Evolutionary conservation across 2,329 filamentous ascomycete species (phyloP).

Genomic region (Chaetomium sp.): DNA sequence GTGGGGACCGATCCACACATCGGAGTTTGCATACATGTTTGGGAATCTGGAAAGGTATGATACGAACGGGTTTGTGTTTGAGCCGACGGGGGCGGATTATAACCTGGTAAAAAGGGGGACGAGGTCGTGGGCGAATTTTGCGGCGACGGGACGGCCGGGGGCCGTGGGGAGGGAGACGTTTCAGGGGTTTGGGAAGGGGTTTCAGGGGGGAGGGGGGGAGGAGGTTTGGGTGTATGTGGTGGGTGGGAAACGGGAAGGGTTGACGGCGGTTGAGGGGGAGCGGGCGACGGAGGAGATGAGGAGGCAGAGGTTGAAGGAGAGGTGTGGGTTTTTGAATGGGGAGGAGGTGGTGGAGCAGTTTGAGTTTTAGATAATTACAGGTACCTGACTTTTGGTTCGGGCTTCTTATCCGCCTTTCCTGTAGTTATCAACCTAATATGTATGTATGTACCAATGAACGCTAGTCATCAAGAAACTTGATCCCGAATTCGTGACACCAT

Average conservation of each 20-base stretch:
- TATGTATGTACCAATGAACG: too few relatives aligned
- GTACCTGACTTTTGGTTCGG: too few relatives aligned
- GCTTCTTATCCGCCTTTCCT: too few relatives aligned
- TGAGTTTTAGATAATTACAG: background rate
- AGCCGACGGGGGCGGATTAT: background rate
- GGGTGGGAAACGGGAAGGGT: conserved; percentile 1
- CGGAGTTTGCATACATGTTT: conserved; percentile 7
- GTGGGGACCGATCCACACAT: conserved; percentile 1
- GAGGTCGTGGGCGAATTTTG: conserved; percentile 1
- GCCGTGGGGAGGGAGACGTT: background rate
- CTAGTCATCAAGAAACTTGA: too few relatives aligned
- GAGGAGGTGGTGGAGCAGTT: conserved; percentile 3
- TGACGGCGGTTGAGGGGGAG: background rate
- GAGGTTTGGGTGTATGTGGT: background rate
- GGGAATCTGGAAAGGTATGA: background rate
- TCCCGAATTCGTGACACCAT: too few relatives aligned
- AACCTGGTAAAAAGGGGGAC: background rate
- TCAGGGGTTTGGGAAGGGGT: background rate
- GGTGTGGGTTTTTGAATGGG: conserved; percentile 5
- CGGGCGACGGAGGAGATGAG: background rate
- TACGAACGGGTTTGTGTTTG: background rate
- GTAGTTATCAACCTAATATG: too few relatives aligned
- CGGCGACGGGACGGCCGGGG: background rate
- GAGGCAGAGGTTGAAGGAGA: conserved; percentile 2
- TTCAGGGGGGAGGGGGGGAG: background rate